Evolutionary conservation across 2,329 filamentous ascomycete genomes (phyloP).

Genomic region (Penicillium janthinellum): DNA sequence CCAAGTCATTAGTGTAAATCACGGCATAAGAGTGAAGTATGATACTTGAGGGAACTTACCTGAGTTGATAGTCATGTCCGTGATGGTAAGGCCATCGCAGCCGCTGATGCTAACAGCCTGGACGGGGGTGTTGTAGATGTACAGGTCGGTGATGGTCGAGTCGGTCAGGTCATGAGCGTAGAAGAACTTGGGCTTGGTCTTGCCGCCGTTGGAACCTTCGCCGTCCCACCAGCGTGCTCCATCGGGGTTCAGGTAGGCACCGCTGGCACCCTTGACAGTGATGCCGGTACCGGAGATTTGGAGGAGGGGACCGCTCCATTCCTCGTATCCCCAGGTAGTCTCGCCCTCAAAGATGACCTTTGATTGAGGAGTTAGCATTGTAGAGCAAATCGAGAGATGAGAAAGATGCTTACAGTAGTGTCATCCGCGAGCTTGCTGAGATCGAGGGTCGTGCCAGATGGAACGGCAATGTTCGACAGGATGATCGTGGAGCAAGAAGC

Average conservation of each 20-base stretch:
- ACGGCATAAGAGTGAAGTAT: background rate
- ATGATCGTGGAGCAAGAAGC: constrained; percentile 23
- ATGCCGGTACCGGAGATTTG: constrained; percentile 20
- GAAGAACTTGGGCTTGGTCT: constrained; percentile 68
- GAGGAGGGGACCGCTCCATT: constrained; percentile 21
- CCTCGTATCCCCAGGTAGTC: constrained; percentile 24
- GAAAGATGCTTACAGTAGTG: constrained; percentile 14
- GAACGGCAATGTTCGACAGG: constrained; percentile 19
- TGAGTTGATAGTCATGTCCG: constrained; percentile 55
- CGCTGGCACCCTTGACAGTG: constrained; percentile 17
- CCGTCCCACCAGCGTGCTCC: constrained; percentile 61
- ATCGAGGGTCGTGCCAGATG: constrained; percentile 22
- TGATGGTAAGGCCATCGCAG: constrained; percentile 53
- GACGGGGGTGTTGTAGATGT: constrained; percentile 39
- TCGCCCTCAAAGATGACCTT: constrained; percentile 22
- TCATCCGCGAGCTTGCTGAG: constrained; percentile 21
- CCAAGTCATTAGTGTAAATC: background rate
- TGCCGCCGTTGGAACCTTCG: constrained; percentile 61
- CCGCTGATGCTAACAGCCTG: constrained; percentile 44
- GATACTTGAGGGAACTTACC: background rate
- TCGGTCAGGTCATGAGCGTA: constrained; percentile 41
- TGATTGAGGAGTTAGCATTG: background rate
- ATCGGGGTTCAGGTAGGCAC: constrained; percentile 15
- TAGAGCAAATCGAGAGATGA: background rate
- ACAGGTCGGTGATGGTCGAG: constrained; percentile 35